phyloP scores from a whole-genome alignment of 1,284 basidiomycete species.

The Heterobasidion occidentale region DNA sequence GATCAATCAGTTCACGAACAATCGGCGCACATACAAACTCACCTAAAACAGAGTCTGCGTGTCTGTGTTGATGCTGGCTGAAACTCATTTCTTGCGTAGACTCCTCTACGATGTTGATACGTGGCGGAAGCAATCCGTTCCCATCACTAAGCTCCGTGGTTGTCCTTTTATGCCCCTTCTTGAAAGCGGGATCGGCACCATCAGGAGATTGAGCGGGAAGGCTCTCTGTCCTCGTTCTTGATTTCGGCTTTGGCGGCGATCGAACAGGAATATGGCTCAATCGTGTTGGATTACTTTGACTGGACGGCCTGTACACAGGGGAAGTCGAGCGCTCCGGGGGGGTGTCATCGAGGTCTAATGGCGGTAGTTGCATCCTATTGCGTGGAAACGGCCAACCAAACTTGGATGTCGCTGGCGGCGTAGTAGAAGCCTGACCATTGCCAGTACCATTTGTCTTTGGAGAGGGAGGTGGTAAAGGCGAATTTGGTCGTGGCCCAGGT shows the following conservation, averaged over 20 bases:
- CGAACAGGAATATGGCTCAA: constrained; percentile 40
- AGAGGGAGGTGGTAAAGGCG: constrained; percentile 14
- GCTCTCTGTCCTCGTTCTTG: constrained; percentile 10
- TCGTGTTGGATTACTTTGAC: constrained; percentile 3
- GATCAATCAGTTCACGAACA: constrained; percentile 1
- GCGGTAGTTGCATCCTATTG: constrained; percentile 24
- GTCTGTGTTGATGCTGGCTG: no score
- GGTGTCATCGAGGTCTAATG: constrained; percentile 30
- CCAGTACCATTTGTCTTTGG: constrained; percentile 3
- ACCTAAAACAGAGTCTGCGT: constrained; percentile 26
- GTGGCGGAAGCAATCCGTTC: constrained; percentile 18
- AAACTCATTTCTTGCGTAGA: no score
- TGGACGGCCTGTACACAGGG: constrained; percentile 17
- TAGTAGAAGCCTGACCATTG: constrained; percentile 8
- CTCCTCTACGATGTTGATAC: constrained; percentile 12
- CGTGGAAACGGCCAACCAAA: constrained; percentile 36
- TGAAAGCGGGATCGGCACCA: constrained; percentile 12
- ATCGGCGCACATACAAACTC: constrained; percentile 8
- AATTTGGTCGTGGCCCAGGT: constrained; percentile 3
- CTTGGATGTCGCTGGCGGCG: constrained; percentile 19
- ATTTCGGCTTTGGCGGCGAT: constrained; percentile 18
- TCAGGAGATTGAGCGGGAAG: background rate
- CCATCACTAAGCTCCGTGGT: constrained; percentile 22
- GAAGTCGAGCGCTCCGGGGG: constrained; percentile 17
- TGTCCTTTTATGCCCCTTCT: constrained; percentile 21